Evolutionary conservation across 805 yeast species (phyloP).

Genomic region (Candida schatavii): DNA sequence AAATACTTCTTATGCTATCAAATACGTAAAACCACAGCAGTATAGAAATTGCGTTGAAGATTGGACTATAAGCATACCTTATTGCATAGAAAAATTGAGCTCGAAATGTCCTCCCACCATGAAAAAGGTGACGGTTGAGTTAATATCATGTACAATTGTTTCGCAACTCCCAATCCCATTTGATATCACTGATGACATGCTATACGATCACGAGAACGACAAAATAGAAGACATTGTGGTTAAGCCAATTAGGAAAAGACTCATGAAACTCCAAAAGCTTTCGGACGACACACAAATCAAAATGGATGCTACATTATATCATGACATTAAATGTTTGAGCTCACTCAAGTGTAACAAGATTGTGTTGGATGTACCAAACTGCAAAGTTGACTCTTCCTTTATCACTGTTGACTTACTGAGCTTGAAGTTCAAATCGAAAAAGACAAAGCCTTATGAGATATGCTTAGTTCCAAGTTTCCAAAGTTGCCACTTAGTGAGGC

Average conservation of each 20-base stretch:
- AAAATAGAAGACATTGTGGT: constrained; percentile 19
- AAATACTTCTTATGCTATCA: background rate
- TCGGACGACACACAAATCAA: constrained; percentile 21
- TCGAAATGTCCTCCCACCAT: constrained; percentile 18
- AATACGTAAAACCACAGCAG: background rate
- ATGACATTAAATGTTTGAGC: constrained; percentile 25
- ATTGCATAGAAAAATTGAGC: constrained; percentile 2
- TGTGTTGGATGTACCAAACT: constrained; percentile 19
- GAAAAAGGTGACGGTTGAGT: constrained; percentile 22
- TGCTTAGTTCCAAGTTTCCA: constrained; percentile 39
- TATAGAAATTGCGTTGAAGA: background rate
- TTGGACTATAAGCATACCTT: background rate
- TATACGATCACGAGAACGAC: constrained; percentile 20
- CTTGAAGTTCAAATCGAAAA: constrained; percentile 12
- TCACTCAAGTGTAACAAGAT: constrained; percentile 22
- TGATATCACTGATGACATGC: constrained; percentile 34
- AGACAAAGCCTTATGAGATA: constrained; percentile 21
- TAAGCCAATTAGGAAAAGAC: constrained; percentile 20
- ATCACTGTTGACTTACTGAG: constrained; percentile 4
- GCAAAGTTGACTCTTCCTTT: constrained; percentile 10
- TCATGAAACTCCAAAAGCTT: constrained; percentile 16
- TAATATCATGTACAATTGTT: constrained; percentile 28
- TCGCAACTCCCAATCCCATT: constrained; percentile 36
- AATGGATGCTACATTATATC: constrained; percentile 26
- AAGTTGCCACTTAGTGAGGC: constrained; percentile 28